Percentiles rank a stretch among this genome's conserved stretches.
Evolutionary conservation across 148 eudicot genomes (phyloP).

Genomic region (Selenicereus undatus): DNA sequence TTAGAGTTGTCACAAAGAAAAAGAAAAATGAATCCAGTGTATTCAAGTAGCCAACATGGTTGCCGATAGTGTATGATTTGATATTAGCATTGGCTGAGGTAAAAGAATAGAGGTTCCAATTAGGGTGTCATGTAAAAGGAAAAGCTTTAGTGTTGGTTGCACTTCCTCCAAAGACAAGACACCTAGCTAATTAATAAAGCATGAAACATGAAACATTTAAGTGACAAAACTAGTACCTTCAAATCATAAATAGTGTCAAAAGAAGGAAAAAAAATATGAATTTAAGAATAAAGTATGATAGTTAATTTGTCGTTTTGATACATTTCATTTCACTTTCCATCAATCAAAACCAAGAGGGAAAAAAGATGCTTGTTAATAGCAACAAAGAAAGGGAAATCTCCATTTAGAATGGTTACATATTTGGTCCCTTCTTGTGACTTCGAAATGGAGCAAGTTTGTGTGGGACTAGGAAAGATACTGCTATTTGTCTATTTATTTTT

Average conservation of each 20-base stretch:
- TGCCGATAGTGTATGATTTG: too few relatives aligned
- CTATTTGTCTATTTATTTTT: too few relatives aligned
- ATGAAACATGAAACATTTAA: too few relatives aligned
- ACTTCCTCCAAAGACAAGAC: neutral
- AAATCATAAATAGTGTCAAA: neutral
- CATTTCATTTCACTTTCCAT: neutral
- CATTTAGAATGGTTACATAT: neutral
- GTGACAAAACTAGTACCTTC: too few relatives aligned
- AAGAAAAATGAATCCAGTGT: too few relatives aligned
- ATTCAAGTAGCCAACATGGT: too few relatives aligned
- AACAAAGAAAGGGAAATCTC: neutral
- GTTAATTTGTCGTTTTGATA: neutral
- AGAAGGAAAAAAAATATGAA: neutral
- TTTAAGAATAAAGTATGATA: neutral
- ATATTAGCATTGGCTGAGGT: neutral
- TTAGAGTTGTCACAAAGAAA: too few relatives aligned
- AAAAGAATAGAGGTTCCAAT: neutral
- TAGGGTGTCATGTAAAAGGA: neutral
- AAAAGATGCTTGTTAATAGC: neutral
- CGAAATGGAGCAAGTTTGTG: neutral
- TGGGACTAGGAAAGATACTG: too few relatives aligned
- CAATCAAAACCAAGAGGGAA: neutral
- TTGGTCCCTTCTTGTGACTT: neutral
- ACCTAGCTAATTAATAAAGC: neutral
- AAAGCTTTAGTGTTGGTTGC: neutral